Conservation (phyloP, 2,329 filamentous ascomycete species). For the Xylariales sp. region DNA sequence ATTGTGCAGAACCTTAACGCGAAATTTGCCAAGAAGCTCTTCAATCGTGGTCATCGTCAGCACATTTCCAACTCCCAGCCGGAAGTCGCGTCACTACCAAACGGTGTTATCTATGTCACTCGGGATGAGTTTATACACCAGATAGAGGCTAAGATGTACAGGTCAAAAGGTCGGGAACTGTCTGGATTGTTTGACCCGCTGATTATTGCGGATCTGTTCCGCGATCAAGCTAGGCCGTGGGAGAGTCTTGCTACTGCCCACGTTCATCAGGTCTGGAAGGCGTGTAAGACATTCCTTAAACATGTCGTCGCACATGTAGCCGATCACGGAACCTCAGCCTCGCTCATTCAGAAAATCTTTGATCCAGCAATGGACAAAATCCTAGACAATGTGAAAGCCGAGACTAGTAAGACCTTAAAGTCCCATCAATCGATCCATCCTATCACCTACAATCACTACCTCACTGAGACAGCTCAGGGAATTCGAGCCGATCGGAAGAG, state of each 20-base stretch:
- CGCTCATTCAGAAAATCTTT: slow-evolving; percentile 31
- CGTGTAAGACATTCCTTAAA: slow-evolving; percentile 40
- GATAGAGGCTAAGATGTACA: slow-evolving; percentile 31
- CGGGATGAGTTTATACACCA: slow-evolving; percentile 34
- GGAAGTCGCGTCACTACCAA: slow-evolving; percentile 8
- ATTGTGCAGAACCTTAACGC: slow-evolving; percentile 45
- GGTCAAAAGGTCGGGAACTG: slow-evolving; percentile 49
- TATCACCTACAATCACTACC: slow-evolving; percentile 50
- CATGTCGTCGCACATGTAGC: slow-evolving; percentile 38
- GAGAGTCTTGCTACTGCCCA: slow-evolving; percentile 41
- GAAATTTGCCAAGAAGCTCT: slow-evolving; percentile 41
- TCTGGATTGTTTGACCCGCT: slow-evolving; percentile 58
- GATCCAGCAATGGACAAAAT: slow-evolving; percentile 33
- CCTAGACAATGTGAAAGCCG: slow-evolving; percentile 28
- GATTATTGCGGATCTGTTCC: slow-evolving; percentile 55
- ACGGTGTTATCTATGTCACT: slow-evolving; percentile 13
- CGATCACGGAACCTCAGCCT: slow-evolving; percentile 31
- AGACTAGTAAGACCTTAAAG: slow-evolving; percentile 39
- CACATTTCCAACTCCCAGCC: slow-evolving; percentile 21
- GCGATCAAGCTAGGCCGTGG: slow-evolving; percentile 55
- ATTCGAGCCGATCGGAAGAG: slow-evolving; percentile 7
- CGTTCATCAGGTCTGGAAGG: slow-evolving; percentile 39
- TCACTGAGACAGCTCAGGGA: slow-evolving; percentile 29
- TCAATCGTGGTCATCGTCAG: slow-evolving; percentile 33
- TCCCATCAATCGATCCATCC: slow-evolving; percentile 41